A percentile compares a stretch with the other conserved stretches of the same genome.
phyloP scores from a whole-genome alignment of 768 basidiomycete genomes.

The Pleurotus tuber-regium region DNA sequence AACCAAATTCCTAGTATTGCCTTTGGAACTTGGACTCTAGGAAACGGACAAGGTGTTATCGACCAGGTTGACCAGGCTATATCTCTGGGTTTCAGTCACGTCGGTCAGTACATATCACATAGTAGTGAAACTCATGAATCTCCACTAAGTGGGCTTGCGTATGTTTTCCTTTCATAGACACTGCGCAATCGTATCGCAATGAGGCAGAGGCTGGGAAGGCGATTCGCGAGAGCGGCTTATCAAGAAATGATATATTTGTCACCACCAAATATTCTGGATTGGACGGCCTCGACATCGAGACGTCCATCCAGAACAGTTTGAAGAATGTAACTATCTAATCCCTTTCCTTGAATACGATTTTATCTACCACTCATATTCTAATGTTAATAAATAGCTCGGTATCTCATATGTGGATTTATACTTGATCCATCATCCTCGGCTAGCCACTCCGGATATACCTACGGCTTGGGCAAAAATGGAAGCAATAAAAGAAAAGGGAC shows the following conservation, averaged over 20 bases:
- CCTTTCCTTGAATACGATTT: no score
- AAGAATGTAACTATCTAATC: slow-evolving; percentile 39
- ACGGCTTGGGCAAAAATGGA: slow-evolving; percentile 67
- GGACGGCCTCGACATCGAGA: slow-evolving; percentile 48
- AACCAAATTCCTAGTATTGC: slow-evolving; percentile 50
- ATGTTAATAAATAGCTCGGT: slow-evolving; percentile 51
- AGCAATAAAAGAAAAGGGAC: slow-evolving; percentile 49
- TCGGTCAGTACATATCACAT: no score
- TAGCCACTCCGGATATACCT: slow-evolving; percentile 57
- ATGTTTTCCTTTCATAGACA: slow-evolving; percentile 35
- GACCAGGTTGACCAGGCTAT: slow-evolving; percentile 63
- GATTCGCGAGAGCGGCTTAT: slow-evolving; percentile 53
- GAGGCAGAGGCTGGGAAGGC: slow-evolving; percentile 55
- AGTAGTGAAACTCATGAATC: no score
- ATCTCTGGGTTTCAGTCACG: slow-evolving; percentile 57
- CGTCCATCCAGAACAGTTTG: slow-evolving; percentile 55
- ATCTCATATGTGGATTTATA: slow-evolving; percentile 69
- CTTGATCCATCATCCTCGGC: slow-evolving; percentile 58
- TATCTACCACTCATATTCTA: no score
- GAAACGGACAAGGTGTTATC: slow-evolving; percentile 49
- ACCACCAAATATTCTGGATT: slow-evolving; percentile 64
- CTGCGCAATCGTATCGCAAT: slow-evolving; percentile 60
- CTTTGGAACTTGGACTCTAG: slow-evolving; percentile 67
- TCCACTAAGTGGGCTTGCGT: no score
- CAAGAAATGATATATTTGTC: slow-evolving; percentile 56